These are phyloP conservation scores for Naganishia sp. DNA, from an alignment of 1,284 basidiomycete species.

Conservation along the genomic window DNA sequence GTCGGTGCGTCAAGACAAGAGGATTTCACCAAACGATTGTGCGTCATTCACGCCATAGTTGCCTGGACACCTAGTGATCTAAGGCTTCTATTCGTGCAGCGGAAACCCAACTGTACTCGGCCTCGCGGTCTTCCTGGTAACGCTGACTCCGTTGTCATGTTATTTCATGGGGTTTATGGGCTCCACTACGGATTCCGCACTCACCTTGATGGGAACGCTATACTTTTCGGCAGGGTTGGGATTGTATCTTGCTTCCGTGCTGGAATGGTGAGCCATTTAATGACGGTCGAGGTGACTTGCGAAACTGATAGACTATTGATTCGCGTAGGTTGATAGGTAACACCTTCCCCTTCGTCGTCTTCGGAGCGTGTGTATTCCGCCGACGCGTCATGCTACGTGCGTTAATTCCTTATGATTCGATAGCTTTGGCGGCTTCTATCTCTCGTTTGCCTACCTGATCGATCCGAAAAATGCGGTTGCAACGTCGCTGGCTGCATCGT, in stretches of 20 bases:
- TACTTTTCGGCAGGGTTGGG: slow-evolving; percentile 29
- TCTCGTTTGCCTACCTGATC: slow-evolving; percentile 25
- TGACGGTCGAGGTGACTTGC: neutral
- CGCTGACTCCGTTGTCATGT: slow-evolving; percentile 26
- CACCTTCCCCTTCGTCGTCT: slow-evolving; percentile 29
- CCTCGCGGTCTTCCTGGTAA: slow-evolving; percentile 22
- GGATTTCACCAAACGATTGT: slow-evolving; percentile 31
- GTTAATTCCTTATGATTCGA: neutral
- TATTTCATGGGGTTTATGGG: slow-evolving; percentile 32
- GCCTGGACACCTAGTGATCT: too few species aligned
- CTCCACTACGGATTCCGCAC: slow-evolving; percentile 6
- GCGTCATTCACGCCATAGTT: neutral
- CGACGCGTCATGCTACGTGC: neutral
- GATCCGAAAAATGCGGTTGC: slow-evolving; percentile 22
- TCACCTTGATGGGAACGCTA: slow-evolving; percentile 11
- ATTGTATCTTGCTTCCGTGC: slow-evolving; percentile 16
- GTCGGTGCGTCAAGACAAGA: slow-evolving; percentile 27
- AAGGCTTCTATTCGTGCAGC: neutral
- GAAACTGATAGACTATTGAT: neutral
- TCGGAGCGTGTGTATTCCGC: slow-evolving; percentile 10
- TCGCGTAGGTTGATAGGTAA: slow-evolving; percentile 27
- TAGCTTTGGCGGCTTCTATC: slow-evolving; percentile 23
- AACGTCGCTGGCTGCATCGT: slow-evolving; percentile 14
- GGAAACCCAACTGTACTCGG: slow-evolving; percentile 29
- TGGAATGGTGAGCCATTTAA: slow-evolving; percentile 19